Percentiles rank a stretch among this genome's conserved stretches.
phyloP scores from a whole-genome alignment of 768 basidiomycete species.

The Cyclocybe cylindracea region DNA sequence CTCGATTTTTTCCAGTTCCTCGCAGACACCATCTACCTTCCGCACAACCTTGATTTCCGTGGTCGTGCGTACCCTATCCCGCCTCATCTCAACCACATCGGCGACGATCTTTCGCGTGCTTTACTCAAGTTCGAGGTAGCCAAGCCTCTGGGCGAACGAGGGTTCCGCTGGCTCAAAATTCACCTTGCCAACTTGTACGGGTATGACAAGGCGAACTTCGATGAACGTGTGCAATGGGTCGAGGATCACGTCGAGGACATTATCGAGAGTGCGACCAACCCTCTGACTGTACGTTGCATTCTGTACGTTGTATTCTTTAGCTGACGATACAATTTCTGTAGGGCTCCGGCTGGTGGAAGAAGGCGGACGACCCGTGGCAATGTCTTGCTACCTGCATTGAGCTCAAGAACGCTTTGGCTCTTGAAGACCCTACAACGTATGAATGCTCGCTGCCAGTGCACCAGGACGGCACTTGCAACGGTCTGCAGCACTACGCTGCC shows the following conservation, averaged over 20 bases:
- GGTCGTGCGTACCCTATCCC: constrained; percentile 97
- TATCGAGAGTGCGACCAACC: constrained; percentile 79
- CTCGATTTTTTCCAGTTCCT: constrained; percentile 59
- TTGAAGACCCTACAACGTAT: constrained; percentile 61
- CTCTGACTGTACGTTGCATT: constrained; percentile 59
- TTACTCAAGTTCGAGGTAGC: constrained; percentile 80
- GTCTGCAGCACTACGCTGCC: constrained; percentile 97
- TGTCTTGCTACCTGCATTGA: constrained; percentile 93
- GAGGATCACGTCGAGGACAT: constrained; percentile 74
- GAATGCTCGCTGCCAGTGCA: constrained; percentile 85
- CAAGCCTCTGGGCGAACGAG: constrained; percentile 79
- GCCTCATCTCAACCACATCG: constrained; percentile 93
- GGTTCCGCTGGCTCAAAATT: constrained; percentile 93
- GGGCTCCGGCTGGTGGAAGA: constrained; percentile 86
- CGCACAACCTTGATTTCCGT: constrained; percentile 97
- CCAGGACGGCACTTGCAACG: constrained; percentile 98
- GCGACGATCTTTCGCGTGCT: constrained; percentile 90
- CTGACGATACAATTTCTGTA: constrained; percentile 23
- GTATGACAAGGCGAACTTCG: constrained; percentile 92
- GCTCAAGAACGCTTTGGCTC: constrained; percentile 76
- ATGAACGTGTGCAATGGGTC: constrained; percentile 85
- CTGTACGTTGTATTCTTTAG: not conserved
- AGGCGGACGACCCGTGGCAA: constrained; percentile 97
- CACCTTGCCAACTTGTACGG: constrained; percentile 93
- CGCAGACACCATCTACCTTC: constrained; percentile 85